Conservation (phyloP, 2,329 filamentous ascomycete species). For the Diaporthe citriasiana region DNA sequence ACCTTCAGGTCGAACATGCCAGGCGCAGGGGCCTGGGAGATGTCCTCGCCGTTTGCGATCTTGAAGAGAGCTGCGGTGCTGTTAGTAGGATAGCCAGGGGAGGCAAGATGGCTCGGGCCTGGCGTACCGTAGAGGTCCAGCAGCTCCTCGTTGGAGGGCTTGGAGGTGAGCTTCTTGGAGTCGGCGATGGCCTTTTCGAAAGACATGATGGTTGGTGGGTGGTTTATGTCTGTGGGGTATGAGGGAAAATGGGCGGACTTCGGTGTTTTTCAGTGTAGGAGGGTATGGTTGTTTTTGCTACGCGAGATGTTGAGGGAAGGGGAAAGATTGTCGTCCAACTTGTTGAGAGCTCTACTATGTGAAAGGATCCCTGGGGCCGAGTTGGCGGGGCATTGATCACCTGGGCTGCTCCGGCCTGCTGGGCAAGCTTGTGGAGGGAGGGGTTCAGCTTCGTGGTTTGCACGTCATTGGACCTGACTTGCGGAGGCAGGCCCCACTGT, state of each 20-base stretch:
- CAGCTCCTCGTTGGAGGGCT: conserved; percentile 75
- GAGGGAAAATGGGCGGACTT: background rate
- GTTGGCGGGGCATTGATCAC: conserved; percentile 33
- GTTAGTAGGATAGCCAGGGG: background rate
- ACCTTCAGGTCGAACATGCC: conserved; percentile 81
- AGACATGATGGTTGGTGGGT: conserved; percentile 54
- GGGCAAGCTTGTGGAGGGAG: conserved; percentile 25
- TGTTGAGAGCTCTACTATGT: conserved; percentile 24
- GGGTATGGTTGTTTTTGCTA: background rate
- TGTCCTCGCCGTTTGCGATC: conserved; percentile 69
- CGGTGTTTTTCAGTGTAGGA: background rate
- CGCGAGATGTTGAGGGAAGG: conserved; percentile 24
- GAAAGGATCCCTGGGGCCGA: background rate
- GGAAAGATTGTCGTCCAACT: background rate
- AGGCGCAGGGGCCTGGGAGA: conserved; percentile 68
- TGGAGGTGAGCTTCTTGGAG: conserved; percentile 76
- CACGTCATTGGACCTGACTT: conserved; percentile 27
- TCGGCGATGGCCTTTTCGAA: conserved; percentile 72
- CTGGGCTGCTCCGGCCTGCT: conserved; percentile 27
- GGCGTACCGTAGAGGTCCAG: conserved; percentile 72
- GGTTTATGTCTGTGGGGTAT: background rate
- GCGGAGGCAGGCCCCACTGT: conserved; percentile 18
- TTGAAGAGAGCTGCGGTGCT: conserved; percentile 68
- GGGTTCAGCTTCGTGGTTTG: conserved; percentile 6
- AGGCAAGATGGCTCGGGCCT: too few species aligned